These are phyloP conservation scores for Crotalaria pallida DNA, from an alignment of 306 rosid genomes.

Conservation along the genomic window DNA sequence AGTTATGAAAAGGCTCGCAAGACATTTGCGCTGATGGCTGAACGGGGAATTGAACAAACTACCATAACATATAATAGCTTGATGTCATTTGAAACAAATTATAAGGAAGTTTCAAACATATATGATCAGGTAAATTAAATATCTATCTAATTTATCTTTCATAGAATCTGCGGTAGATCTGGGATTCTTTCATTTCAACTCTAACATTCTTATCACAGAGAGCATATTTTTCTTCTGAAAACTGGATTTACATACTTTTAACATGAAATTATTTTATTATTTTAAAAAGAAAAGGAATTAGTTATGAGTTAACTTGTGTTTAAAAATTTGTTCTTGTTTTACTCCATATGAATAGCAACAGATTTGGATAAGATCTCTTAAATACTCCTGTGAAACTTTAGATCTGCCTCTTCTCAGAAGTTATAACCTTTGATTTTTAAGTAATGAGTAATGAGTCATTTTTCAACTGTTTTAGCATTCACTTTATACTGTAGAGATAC, in stretches of 20 bases:
- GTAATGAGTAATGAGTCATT: background rate
- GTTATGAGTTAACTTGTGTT: background rate
- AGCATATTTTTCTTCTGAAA: background rate
- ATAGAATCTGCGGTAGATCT: background rate
- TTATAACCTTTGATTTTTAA: background rate
- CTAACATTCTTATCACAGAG: background rate
- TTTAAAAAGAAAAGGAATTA: slow-evolving; percentile 4
- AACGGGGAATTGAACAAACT: slow-evolving; percentile 63
- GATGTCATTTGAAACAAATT: slow-evolving; percentile 84
- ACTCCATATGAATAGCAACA: background rate
- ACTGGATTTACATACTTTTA: background rate
- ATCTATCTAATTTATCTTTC: slow-evolving; percentile 4
- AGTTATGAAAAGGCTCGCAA: slow-evolving; percentile 83
- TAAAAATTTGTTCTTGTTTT: background rate
- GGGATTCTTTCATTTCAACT: background rate
- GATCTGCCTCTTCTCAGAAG: background rate
- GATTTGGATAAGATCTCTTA: background rate
- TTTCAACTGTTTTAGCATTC: background rate
- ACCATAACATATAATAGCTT: slow-evolving; percentile 86
- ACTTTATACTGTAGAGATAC: background rate
- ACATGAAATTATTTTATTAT: background rate
- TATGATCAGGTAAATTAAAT: slow-evolving; percentile 72
- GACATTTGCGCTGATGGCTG: slow-evolving; percentile 69
- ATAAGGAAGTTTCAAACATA: slow-evolving; percentile 86
- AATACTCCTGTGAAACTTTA: background rate